These are phyloP conservation scores for Metarhizium guizhouense DNA, from an alignment of 2,329 filamentous ascomycete species.

Conservation along the genomic window DNA sequence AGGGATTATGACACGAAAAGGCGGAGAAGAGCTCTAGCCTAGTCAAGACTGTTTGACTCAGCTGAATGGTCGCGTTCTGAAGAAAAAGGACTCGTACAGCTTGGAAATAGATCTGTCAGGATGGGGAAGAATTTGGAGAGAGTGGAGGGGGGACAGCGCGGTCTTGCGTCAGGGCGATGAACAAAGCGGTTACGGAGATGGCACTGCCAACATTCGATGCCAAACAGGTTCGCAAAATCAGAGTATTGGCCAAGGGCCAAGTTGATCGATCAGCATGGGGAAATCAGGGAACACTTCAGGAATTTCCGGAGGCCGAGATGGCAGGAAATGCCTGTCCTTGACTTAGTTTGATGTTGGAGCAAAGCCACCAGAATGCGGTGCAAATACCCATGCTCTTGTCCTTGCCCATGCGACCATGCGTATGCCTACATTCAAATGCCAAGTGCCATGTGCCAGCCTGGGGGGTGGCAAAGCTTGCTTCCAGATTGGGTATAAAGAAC, in stretches of 20 bases:
- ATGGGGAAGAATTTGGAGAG: background rate
- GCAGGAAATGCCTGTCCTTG: background rate
- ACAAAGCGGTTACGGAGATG: background rate
- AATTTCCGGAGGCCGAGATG: background rate
- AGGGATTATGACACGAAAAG: background rate
- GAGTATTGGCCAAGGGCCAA: background rate
- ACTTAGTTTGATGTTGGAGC: background rate
- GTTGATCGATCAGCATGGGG: background rate
- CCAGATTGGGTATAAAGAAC: background rate
- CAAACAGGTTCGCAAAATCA: background rate
- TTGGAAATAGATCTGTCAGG: background rate
- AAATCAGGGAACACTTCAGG: too few species aligned
- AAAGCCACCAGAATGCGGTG: background rate
- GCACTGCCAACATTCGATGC: background rate
- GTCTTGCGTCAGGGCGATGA: background rate
- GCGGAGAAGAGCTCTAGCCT: slow-evolving; percentile 1
- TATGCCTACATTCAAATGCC: too few species aligned
- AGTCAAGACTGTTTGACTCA: background rate
- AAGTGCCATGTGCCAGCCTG: background rate
- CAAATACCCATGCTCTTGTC: background rate
- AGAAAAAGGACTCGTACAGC: background rate
- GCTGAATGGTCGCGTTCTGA: background rate
- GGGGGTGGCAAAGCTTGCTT: background rate
- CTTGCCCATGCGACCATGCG: background rate
- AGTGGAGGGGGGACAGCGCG: background rate